These are phyloP conservation scores for Vaccinium macrocarpon DNA, from an alignment of 148 eudicot species.

Conservation along the genomic window DNA sequence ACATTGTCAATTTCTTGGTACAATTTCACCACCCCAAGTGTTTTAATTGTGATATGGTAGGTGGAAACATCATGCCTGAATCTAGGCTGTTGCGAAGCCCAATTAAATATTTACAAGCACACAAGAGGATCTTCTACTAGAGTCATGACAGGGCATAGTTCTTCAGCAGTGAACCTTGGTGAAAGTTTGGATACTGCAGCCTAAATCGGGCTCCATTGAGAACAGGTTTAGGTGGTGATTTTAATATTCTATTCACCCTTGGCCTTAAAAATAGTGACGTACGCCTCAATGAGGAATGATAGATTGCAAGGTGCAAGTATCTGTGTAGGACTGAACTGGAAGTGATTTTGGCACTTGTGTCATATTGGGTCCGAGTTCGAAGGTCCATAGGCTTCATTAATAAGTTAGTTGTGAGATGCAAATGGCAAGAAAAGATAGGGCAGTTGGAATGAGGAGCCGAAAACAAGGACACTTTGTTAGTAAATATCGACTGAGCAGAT, in stretches of 20 bases:
- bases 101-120: slow-evolving; percentile 67
- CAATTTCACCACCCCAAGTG: slow-evolving; percentile 71
- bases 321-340: background rate
- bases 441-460: background rate
- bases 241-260: slow-evolving; percentile 46
- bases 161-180: slow-evolving; percentile 70
- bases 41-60: slow-evolving; percentile 59
- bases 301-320: slow-evolving; percentile 13
- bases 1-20: slow-evolving; percentile 72
- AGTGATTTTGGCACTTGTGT: background rate
- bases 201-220: slow-evolving; percentile 53
- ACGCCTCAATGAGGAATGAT: slow-evolving; percentile 31
- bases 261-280: slow-evolving; percentile 43
- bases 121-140: slow-evolving; percentile 60
- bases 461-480: background rate
- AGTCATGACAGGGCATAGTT: slow-evolving; percentile 47
- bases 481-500: background rate
- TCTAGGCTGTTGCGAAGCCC: slow-evolving; percentile 68
- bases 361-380: background rate
- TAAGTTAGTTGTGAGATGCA: background rate
- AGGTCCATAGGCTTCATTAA: background rate
- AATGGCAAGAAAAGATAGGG: background rate
- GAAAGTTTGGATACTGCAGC: slow-evolving; percentile 54
- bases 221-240: slow-evolving; percentile 47
- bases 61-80: slow-evolving; percentile 59